Evolutionary conservation across 257 asterid species (phyloP).

Genomic region (Solanum chmielewskii): DNA sequence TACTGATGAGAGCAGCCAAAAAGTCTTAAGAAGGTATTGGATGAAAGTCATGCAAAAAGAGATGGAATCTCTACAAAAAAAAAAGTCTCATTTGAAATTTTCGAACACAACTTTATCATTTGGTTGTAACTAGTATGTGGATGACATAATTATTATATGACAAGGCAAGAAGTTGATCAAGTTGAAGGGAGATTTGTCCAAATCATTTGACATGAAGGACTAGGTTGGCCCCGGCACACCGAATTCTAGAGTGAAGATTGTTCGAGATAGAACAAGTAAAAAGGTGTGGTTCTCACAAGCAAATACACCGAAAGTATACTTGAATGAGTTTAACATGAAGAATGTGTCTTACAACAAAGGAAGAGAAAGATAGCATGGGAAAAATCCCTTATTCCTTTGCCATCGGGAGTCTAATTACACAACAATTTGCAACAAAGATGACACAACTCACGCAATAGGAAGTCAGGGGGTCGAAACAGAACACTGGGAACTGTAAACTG

Average conservation of each 20-base stretch:
- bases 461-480: background rate
- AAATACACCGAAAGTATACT: background rate
- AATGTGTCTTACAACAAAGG: background rate
- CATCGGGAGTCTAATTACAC: no score
- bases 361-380: background rate
- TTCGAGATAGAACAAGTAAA: background rate
- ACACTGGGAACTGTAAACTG: background rate
- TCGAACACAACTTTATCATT: background rate
- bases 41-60: background rate
- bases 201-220: background rate
- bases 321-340: background rate
- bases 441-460: background rate
- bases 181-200: background rate
- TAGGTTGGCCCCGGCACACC: no score
- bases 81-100: no score
- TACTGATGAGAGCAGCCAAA: background rate
- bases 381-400: no score
- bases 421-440: background rate
- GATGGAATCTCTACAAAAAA: background rate
- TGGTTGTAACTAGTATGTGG: background rate
- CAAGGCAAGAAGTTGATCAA: background rate
- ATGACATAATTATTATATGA: background rate
- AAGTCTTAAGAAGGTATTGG: background rate
- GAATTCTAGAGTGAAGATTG: no score
- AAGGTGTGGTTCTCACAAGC: background rate